These are phyloP conservation scores for Phytophthora rubi DNA, from an alignment of 352 stramenopile species.

Conservation along the genomic window DNA sequence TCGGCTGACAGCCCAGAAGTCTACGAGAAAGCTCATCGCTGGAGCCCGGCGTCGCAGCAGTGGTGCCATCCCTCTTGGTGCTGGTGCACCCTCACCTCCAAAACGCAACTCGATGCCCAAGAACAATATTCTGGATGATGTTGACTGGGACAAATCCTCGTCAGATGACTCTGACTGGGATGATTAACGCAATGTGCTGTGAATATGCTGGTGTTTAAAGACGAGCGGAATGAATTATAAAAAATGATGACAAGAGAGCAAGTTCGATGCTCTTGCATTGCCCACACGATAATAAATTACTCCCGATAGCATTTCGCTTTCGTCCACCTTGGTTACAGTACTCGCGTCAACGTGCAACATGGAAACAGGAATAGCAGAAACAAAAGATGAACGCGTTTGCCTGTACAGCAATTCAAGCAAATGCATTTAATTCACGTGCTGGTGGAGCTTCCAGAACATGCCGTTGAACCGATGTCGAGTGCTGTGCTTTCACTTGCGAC, in stretches of 20 bases:
- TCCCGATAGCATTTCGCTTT: too few species aligned
- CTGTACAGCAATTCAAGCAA: too few species aligned
- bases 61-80: slow-evolving; percentile 10
- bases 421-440: not conserved
- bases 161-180: slow-evolving; percentile 58
- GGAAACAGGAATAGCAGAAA: too few species aligned
- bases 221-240: not conserved
- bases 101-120: slow-evolving; percentile 11
- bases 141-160: slow-evolving; percentile 61
- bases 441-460: not conserved
- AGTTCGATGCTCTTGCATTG: not conserved
- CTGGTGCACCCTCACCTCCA: slow-evolving; percentile 4
- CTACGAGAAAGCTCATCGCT: slow-evolving; percentile 9
- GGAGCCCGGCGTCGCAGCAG: slow-evolving; percentile 13
- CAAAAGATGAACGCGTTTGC: too few species aligned
- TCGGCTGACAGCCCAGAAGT: slow-evolving; percentile 33
- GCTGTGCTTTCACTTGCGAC: not conserved
- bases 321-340: too few species aligned
- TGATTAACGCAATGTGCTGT: slow-evolving; percentile 31
- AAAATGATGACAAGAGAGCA: not conserved
- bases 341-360: too few species aligned
- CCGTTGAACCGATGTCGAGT: not conserved
- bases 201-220: slow-evolving; percentile 1
- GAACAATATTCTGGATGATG: slow-evolving; percentile 26
- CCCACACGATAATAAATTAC: not conserved